Conservation (phyloP, 345 rosid genomes). For the Eucalyptus rudis region DNA sequence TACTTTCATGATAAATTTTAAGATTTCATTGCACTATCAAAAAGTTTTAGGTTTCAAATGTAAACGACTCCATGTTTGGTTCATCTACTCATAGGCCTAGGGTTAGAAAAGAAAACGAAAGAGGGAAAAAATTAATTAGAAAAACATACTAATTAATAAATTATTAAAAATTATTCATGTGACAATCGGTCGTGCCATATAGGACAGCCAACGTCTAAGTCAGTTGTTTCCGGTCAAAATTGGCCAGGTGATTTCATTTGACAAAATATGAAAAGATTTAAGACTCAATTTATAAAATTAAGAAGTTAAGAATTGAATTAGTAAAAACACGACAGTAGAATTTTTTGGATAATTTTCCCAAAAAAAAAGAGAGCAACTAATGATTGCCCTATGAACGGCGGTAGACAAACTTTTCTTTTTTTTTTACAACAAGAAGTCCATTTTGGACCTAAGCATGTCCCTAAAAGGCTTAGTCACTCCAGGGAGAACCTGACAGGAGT, state of each 20-base stretch:
- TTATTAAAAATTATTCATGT: not conserved
- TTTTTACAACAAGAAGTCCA: not conserved
- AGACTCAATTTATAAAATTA: too few species aligned
- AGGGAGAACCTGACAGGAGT: too few species aligned
- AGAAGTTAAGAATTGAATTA: not conserved
- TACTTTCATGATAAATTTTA: too few species aligned
- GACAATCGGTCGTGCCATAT: rapidly evolving
- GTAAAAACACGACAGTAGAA: rapidly evolving
- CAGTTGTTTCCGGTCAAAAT: rapidly evolving
- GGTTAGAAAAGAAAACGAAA: not conserved
- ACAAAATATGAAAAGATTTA: rapidly evolving
- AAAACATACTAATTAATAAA: too few species aligned
- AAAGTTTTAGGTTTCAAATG: too few species aligned
- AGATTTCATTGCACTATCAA: too few species aligned
- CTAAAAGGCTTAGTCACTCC: too few species aligned
- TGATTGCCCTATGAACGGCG: not conserved
- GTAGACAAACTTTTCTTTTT: not conserved
- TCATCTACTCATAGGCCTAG: too few species aligned
- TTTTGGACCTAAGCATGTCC: not conserved
- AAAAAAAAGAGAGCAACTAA: not conserved
- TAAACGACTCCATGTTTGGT: too few species aligned
- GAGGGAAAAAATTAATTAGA: not conserved
- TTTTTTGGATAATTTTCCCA: too few species aligned
- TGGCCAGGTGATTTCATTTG: rapidly evolving
- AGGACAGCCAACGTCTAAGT: rapidly evolving